Evolutionary conservation across 2,329 filamentous ascomycete genomes (phyloP), one percentile per base, ranked within the genome.

Genomic region (Neocatenulostroma microsporum): DNA sequence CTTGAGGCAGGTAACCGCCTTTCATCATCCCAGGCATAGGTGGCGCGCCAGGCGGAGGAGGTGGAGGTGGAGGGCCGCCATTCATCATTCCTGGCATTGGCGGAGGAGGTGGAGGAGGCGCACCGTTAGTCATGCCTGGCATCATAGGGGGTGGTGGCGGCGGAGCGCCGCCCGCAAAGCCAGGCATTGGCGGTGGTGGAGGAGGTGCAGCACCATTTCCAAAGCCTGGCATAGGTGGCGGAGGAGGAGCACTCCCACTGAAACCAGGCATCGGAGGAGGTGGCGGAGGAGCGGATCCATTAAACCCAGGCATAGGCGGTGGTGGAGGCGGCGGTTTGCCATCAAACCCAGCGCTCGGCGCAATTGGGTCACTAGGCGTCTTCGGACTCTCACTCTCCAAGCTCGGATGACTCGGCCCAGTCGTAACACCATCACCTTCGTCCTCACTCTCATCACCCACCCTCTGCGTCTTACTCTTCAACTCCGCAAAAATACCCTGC

Each of bases 361-460:
- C 50, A 59, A 76, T 79, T 25, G 62, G 63, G 41, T 84, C 80
- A 41, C 67, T 70, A 21, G 78, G 78, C 6, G 77, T 84, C 48
- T 76, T 72, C 5, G 80, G 80, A n/a, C 76, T 72, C 37, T 80
- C 70, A 9, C 79, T 78, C 46, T 87, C 81, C 43, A 85, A 65
- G 60, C 81, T 85, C 19, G 80, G 82, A 56, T 86, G 80, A 14
- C 80, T 84, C 30, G 82, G 76, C 18, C 80, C 84, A 23, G 82
- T 85, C 1, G 82, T 84, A 40, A 81, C 70, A 36, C 76, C 78
- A 49, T 83, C 81, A 26, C 71, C 76, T 49, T 83, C 80, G 54
- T 83, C 83, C 51, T 78, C 76, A 42, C 68, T 76, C 63, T 80
- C 81, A 53, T 89, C 21, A 19, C 8, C 14, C 13, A 37, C 3